A percentile compares a stretch with the other conserved stretches of the same genome.
These are phyloP conservation scores for Gossypium arboreum DNA, from an alignment of 345 rosid species.

Conservation along the genomic window DNA sequence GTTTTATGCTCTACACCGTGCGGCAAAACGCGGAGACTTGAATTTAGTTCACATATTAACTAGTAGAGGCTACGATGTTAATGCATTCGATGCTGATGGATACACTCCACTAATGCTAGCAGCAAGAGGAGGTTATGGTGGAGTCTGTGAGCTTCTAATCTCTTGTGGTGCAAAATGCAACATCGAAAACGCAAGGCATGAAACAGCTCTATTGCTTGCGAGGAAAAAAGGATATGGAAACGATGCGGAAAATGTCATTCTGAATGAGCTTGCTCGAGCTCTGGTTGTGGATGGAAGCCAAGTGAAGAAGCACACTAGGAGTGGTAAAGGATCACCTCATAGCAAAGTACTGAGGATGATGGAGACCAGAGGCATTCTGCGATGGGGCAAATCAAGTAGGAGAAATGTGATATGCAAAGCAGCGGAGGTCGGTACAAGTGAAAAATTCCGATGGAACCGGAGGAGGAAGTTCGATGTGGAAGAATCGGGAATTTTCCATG, in stretches of 20 bases:
- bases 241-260: conserved; percentile 32
- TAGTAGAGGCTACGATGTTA: conserved; percentile 36
- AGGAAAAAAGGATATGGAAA: conserved; percentile 21
- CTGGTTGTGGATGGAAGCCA: conserved; percentile 40
- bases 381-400: conserved; percentile 55
- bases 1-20: conserved; percentile 46
- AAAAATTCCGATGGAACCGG: conserved; percentile 46
- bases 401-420: conserved; percentile 53
- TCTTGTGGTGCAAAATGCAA: conserved; percentile 40
- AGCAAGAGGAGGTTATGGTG: conserved; percentile 46
- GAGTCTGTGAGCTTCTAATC: conserved; percentile 40
- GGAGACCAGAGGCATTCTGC: conserved; percentile 31
- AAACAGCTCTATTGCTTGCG: conserved; percentile 44
- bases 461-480: conserved; percentile 36
- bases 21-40: conserved; percentile 47
- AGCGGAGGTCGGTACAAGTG: conserved; percentile 49
- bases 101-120: conserved; percentile 58
- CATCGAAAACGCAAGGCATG: conserved; percentile 37
- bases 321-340: conserved; percentile 58
- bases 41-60: conserved; percentile 32
- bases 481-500: conserved; percentile 45
- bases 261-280: conserved; percentile 48
- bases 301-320: conserved; percentile 53
- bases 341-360: conserved; percentile 41
- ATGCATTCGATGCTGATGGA: conserved; percentile 48